Base-by-base conservation (phyloP, 192 early-diverging fungal species). In the Dimargaris cristalligena region DNA sequence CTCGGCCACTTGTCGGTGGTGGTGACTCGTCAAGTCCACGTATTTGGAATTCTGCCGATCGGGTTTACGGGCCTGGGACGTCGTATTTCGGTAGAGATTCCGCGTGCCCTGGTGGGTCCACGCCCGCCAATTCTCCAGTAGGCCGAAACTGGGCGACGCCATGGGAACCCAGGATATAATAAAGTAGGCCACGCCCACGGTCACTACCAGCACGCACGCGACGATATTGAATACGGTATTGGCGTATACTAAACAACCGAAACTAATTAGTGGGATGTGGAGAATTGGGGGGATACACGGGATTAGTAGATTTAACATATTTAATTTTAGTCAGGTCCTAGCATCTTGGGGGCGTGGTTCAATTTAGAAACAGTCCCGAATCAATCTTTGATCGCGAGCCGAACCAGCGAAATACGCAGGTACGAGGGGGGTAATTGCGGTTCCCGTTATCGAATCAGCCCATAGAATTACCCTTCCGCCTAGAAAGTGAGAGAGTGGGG, bases 191-290 rank as follows among this genome's bases (percentile, higher is more conserved):
- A 80, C 72, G n/a, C 79, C 79, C 44, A 73, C 49, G 8, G 71
- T 62, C 23, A 78, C 64, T 1, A 65, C 64, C 38, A 73, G 65
- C 10, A 74, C 67, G 31, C 77, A 76, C 0, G 71, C 71, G 20
- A 74, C 61, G 45, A 77, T 71, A 60, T 78, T 78, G 49, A 70
- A 67, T 1, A 72, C 54, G 2, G 41, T 60, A 59, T 50, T 56
- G 2, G 69, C 62, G 41, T 78, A 70, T 26, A 77, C 73, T 29
- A 81, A 68, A 57, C 79, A 81, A 6, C 77, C 79, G 63, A 81
- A 78, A 50, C 68, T 70, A 50, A 41, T 10, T 10, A 10, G 38
- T 41, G 6, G 6, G 16, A 16, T 6, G 16, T 41, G 16, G 38
- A 16, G 38, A 10, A 41, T 41, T 41, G 38, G 16, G 16, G 38